phyloP scores from a whole-genome alignment of 202 grass and related monocot species.

The Brachypodium distachyon region DNA sequence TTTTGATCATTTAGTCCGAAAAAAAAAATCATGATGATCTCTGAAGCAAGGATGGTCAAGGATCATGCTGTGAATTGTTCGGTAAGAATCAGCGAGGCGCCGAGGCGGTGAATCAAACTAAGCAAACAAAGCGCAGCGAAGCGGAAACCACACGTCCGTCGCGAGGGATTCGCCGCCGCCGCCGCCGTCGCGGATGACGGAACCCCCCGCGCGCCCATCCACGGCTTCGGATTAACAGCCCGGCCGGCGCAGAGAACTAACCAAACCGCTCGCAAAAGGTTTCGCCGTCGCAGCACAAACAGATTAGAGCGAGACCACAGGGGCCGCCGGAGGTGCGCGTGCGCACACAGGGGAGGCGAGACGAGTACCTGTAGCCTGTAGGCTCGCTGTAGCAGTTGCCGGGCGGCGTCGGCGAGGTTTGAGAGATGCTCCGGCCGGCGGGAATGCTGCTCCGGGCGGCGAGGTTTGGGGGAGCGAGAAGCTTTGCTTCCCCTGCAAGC shows the following conservation, averaged over 20 bases:
- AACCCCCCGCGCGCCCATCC: background rate
- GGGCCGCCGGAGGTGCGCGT: too few species aligned
- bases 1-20: background rate
- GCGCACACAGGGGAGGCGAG: background rate
- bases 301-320: too few species aligned
- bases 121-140: background rate
- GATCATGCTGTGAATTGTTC: background rate
- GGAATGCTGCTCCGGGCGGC: background rate
- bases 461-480: background rate
- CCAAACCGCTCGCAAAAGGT: background rate
- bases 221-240: background rate
- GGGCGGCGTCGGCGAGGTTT: background rate
- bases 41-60: background rate
- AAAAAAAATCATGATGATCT: background rate
- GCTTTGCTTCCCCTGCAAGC: background rate
- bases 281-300: background rate
- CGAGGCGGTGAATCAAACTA: background rate
- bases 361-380: too few species aligned
- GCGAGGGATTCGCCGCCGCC: background rate
- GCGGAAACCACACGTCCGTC: background rate
- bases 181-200: background rate
- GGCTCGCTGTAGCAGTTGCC: background rate
- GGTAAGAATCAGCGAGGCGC: background rate
- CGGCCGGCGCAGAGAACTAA: background rate
- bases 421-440: background rate